Percentiles rank a stretch among this genome's conserved stretches.
Evolutionary conservation across 805 yeast species (phyloP).

Genomic region (Cyberlindnera mississippiensis): DNA sequence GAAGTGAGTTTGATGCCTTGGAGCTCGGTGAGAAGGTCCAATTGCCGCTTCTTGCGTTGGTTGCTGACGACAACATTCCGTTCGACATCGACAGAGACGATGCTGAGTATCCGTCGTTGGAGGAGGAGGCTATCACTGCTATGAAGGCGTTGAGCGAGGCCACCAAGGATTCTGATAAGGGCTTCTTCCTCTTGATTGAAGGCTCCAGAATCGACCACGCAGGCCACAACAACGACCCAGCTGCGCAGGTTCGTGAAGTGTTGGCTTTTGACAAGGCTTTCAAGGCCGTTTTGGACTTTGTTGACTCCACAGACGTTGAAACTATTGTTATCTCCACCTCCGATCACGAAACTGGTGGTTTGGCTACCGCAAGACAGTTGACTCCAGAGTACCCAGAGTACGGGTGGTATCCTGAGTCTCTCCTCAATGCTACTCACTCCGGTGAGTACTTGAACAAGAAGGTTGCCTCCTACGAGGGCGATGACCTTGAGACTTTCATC

Average conservation of each 20-base stretch:
- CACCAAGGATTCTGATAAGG: constrained; percentile 68
- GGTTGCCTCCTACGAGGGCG: constrained; percentile 35
- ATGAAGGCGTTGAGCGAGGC: constrained; percentile 63
- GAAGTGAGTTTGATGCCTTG: constrained; percentile 54
- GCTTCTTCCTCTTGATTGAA: constrained; percentile 83
- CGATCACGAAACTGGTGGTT: constrained; percentile 96
- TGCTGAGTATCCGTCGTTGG: constrained; percentile 63
- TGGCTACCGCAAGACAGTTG: constrained; percentile 81
- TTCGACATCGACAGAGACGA: constrained; percentile 75
- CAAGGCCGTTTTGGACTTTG: constrained; percentile 66
- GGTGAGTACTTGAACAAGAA: constrained; percentile 63
- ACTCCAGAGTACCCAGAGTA: constrained; percentile 73
- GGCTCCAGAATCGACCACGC: constrained; percentile 96
- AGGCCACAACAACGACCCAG: constrained; percentile 91
- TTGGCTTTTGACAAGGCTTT: constrained; percentile 84
- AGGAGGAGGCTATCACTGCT: constrained; percentile 75
- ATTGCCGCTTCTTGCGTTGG: constrained; percentile 72
- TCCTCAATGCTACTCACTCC: constrained; percentile 66
- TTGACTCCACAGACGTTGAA: constrained; percentile 64
- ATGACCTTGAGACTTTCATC: constrained; percentile 43
- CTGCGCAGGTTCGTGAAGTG: constrained; percentile 90
- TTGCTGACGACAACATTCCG: constrained; percentile 78
- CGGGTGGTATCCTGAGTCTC: constrained; percentile 79
- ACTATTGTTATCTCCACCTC: constrained; percentile 79
- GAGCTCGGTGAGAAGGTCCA: constrained; percentile 56